A percentile compares a stretch with the other conserved stretches of the same genome.
These are phyloP conservation scores for Sporothrix phasma DNA, from an alignment of 2,329 filamentous ascomycete genomes.

Conservation along the genomic window DNA sequence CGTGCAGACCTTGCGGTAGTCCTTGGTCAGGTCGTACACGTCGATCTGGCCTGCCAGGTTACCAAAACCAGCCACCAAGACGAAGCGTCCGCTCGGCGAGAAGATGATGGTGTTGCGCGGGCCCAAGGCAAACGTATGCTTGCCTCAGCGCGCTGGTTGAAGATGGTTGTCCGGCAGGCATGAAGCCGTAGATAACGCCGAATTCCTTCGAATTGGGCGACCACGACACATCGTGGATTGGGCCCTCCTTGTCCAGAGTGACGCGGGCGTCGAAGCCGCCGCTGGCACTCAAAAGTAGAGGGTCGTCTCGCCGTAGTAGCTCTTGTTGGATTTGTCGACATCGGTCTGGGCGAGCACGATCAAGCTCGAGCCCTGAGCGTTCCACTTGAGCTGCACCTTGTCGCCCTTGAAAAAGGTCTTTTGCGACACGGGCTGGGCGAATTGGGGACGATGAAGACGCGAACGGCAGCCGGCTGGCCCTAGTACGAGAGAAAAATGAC, in stretches of 20 bases:
- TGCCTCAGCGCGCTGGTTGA: slow-evolving; percentile 80
- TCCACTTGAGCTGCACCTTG: slow-evolving; percentile 99
- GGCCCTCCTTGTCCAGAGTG: slow-evolving; percentile 88
- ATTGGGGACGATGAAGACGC: slow-evolving; percentile 92
- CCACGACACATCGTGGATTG: slow-evolving; percentile 94
- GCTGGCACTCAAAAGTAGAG: slow-evolving; percentile 88
- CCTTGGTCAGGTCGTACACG: slow-evolving; percentile 90
- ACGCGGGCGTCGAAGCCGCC: slow-evolving; percentile 89
- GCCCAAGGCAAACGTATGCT: slow-evolving; percentile 74
- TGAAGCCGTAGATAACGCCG: slow-evolving; percentile 93
- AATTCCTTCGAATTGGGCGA: slow-evolving; percentile 97
- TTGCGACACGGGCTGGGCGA: slow-evolving; percentile 73
- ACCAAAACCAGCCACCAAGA: slow-evolving; percentile 90
- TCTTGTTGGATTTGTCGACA: slow-evolving; percentile 96
- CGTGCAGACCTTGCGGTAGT: slow-evolving; percentile 83
- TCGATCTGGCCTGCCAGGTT: slow-evolving; percentile 97
- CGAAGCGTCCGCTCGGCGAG: slow-evolving; percentile 86
- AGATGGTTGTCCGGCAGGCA: slow-evolving; percentile 99
- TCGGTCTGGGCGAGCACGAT: slow-evolving; percentile 96
- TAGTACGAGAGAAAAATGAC: slow-evolving; percentile 28
- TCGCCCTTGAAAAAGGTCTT: slow-evolving; percentile 99
- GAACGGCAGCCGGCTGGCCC: slow-evolving; percentile 88
- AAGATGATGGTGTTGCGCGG: slow-evolving; percentile 94
- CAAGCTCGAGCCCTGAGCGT: slow-evolving; percentile 77
- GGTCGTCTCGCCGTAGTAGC: slow-evolving; percentile 97